Evolutionary conservation across 306 rosid species (phyloP), one percentile per base, ranked within the genome.

Genomic region (Acmispon strigosus): DNA sequence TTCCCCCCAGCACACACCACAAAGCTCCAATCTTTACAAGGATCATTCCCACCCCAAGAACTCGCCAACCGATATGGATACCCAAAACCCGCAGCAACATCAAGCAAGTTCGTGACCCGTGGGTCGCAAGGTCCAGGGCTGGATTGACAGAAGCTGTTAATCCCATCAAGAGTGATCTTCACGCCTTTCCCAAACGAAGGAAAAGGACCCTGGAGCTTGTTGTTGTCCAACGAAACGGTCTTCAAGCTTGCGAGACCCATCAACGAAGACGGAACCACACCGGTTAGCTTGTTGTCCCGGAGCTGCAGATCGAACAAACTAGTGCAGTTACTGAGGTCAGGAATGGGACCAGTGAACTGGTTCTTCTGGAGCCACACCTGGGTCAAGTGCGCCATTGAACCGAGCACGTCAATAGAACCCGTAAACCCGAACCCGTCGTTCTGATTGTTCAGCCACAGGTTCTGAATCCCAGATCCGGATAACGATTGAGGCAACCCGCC

Each of bases 311-410:
- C 97, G 11, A 29, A 53, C 34, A 93, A 14, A 43, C 5, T 20
- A 10, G 16, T 69, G 16, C 86, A 85, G 37, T 32, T 2, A 67
- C 69, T 4, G 97, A 90, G 59, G 55, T 93, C 96, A 0, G 98
- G 97, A 20, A 93, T 76, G 8, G 81, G 66, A 54, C 97, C 96
- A 0, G 84, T 80, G 80, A 93, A 90, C 49, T 51, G 81, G 62
- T 93, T 93, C 69, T 81, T 79, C 0, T 90, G 94, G n/a, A 93
- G 88, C 98, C 98, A 90, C 0, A 75, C 89, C 80, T 88, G 94
- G 49, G 20, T 12, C 76, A 88, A 70, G 68, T 63, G 69, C 3
- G 84, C 76, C 96, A 93, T 83, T 85, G 0, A 86, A 65, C 1
- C 37, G 5, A 93, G 51, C 13, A 88, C 81, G 0, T 69, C 80